Conservation (phyloP, 805 yeast species). For the Candida orba region DNA sequence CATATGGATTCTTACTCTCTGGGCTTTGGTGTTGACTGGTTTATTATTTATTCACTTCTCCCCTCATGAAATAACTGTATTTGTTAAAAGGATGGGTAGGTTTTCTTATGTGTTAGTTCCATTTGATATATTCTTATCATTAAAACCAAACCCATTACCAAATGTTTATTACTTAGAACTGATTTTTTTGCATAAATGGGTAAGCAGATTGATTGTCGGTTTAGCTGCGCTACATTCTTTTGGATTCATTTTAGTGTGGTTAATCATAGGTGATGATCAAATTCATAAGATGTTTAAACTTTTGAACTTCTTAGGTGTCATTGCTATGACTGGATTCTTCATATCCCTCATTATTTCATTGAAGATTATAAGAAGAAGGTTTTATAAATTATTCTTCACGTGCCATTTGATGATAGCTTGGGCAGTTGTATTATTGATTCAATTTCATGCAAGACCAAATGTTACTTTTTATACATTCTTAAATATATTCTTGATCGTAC, state of each 20-base stretch:
- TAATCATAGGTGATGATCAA: constrained; percentile 22
- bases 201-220: constrained; percentile 48
- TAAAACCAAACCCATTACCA: constrained; percentile 48
- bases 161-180: constrained; percentile 45
- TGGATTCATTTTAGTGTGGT: constrained; percentile 48
- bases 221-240: constrained; percentile 43
- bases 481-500: constrained; percentile 25
- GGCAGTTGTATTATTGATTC: constrained; percentile 36
- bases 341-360: constrained; percentile 40
- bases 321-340: constrained; percentile 30
- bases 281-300: constrained; percentile 29
- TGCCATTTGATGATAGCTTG: constrained; percentile 48
- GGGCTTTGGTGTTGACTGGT: constrained; percentile 27
- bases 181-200: constrained; percentile 61
- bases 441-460: constrained; percentile 67
- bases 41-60: constrained; percentile 30
- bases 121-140: constrained; percentile 44
- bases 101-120: constrained; percentile 53
- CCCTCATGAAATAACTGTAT: constrained; percentile 28
- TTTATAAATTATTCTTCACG: constrained; percentile 48
- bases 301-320: constrained; percentile 47
- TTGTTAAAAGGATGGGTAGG: constrained; percentile 55
- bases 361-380: constrained; percentile 38
- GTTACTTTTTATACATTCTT: constrained; percentile 33
- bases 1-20: constrained; percentile 28